Conservation (phyloP, 805 yeast genomes). For the Metschnikowia corniflorae region DNA sequence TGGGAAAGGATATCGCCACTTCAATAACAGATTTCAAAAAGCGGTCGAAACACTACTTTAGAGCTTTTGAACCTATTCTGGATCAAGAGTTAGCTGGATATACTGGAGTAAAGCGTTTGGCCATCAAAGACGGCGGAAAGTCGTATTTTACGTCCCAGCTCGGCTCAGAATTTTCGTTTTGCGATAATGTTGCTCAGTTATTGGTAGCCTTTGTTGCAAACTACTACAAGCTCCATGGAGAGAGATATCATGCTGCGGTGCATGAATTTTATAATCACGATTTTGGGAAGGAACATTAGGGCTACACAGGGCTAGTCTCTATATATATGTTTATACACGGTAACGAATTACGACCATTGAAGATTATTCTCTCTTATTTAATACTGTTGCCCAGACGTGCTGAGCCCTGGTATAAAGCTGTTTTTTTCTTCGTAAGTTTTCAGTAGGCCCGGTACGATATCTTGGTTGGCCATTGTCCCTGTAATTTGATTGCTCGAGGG, state of each 20-base stretch:
- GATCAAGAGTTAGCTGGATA: constrained; percentile 11
- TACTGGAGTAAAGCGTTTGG: constrained; percentile 10
- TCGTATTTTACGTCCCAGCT: constrained; percentile 2
- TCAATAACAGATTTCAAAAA: constrained; percentile 60
- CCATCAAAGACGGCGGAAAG: constrained; percentile 15
- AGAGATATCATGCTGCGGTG: constrained; percentile 17
- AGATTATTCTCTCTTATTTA: not conserved
- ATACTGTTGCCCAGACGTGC: constrained; percentile 3
- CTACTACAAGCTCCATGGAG: constrained; percentile 18
- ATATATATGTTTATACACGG: too few species aligned
- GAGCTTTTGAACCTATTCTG: constrained; percentile 20
- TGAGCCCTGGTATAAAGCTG: constrained; percentile 12
- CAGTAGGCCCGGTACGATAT: constrained; percentile 17
- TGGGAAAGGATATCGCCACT: constrained; percentile 44
- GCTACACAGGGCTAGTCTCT: too few species aligned
- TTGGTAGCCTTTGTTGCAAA: constrained; percentile 12
- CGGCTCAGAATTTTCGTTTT: constrained; percentile 1
- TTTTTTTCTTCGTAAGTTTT: constrained; percentile 9
- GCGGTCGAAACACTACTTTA: constrained; percentile 50
- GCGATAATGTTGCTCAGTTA: constrained; percentile 11
- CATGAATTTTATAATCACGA: constrained; percentile 12
- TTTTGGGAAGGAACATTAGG: constrained; percentile 1
- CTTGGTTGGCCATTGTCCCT: not conserved
- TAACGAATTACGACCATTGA: not conserved
- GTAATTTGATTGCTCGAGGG: constrained; percentile 1